Base-by-base conservation (phyloP, 2,329 filamentous ascomycete species). In the Clarireedia sp. region DNA sequence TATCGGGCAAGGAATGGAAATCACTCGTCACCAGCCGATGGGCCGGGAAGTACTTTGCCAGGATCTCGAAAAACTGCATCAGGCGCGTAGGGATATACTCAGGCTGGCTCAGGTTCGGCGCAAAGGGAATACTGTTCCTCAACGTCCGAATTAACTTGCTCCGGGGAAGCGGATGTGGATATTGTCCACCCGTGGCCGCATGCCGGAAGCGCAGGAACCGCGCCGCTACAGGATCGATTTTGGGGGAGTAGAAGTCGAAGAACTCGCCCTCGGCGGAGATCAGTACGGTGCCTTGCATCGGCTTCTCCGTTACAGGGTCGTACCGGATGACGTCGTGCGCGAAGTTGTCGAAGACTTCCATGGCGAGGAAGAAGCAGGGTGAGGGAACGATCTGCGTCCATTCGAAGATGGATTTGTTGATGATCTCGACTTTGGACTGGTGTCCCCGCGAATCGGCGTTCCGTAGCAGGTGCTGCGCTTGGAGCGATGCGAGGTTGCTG, bases 341-440 rank as follows among this genome's bases (percentile, higher is more conserved):
- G 69, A 99, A 97, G 74, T 99, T 99, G 76, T 99, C 94, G 67
- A 96, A 96, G 62, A 99, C 94, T 73, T 99, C 94, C 72, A 99
- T 87, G 45, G 92, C 94, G 43, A 99, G 81, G 77, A 99, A 97
- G 78, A 95, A 99, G 75, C 94, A 97, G 0, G 92, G 94, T 2
- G 86, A 88, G 8, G 90, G 86, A n/a, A 96, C 89, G 62, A 87
- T 89, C 47, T 82, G 81, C 61, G 86, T 76, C 92, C 94, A 99
- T 71, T 96, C 90, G 68, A 99, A 97, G 68, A 99, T 88, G 67
- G 89, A 95, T 64, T 84, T 82, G 74, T 97, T 96, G 72, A 97
- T 85, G 69, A 99, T 96, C 65, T 96, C 89, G 55, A 97, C 90
- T 67, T 90, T 92, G 68, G 85, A 85, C 3, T 79, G 74, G 72